phyloP scores from a whole-genome alignment of 495 filamentous ascomycete species.

The Chaetomium tenue region DNA sequence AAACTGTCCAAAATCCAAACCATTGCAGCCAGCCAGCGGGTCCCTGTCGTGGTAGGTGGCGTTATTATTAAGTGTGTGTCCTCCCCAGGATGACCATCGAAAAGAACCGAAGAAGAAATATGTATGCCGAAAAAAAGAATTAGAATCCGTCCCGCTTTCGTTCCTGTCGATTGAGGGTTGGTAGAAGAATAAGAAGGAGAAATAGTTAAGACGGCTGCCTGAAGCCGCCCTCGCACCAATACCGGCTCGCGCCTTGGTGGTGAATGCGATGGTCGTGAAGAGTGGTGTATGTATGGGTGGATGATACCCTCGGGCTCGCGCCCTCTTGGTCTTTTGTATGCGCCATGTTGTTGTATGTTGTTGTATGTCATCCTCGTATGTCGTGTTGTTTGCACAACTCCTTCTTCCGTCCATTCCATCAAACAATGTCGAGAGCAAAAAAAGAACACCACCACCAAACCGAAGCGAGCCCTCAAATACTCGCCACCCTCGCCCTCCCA shows the following conservation, averaged over 20 bases:
- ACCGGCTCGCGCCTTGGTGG: conserved; percentile 3
- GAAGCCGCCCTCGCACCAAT: not conserved
- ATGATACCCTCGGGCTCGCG: conserved; percentile 19
- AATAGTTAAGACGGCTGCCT: not conserved
- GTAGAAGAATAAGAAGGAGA: not conserved
- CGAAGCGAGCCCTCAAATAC: conserved; percentile 35
- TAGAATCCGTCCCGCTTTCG: conserved; percentile 13
- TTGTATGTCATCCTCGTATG: not conserved
- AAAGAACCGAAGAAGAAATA: not conserved
- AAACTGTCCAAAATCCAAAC: not conserved
- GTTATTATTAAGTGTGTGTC: conserved; percentile 9
- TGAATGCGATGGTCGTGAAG: not conserved
- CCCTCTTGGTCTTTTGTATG: conserved; percentile 19
- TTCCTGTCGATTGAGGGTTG: conserved; percentile 18
- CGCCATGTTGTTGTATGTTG: not conserved
- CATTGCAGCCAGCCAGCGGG: conserved; percentile 9
- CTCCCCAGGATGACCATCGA: conserved; percentile 1
- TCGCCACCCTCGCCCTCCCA: conserved; percentile 42
- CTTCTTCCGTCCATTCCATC: not conserved
- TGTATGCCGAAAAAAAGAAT: not conserved
- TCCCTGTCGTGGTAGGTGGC: not conserved
- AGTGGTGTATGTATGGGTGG: not conserved
- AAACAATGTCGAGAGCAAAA: not conserved
- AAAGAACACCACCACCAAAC: not conserved
- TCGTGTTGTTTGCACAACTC: conserved; percentile 12